Percentiles rank a stretch among this genome's conserved stretches.
phyloP scores from a whole-genome alignment of 305 asterid species.

The Solanum hybrid region DNA sequence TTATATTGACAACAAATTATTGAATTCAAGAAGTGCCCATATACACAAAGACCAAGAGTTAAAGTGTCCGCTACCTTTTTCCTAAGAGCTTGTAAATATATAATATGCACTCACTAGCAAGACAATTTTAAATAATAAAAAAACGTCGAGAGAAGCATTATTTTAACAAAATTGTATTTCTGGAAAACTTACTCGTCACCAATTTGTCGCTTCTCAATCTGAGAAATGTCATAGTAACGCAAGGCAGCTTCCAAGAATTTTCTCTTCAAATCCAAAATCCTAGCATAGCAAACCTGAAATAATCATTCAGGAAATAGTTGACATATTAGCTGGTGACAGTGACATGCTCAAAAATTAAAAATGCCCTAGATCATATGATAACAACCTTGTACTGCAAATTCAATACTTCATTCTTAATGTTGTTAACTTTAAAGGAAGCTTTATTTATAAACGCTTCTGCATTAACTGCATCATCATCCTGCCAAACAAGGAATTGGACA shows the following conservation, averaged over 20 bases:
- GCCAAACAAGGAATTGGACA: slow-evolving; percentile 16
- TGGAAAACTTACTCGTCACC: slow-evolving; percentile 84
- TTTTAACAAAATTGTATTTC: not conserved
- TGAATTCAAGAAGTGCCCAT: not conserved
- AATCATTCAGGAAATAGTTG: not conserved
- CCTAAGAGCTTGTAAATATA: not conserved
- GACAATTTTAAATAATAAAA: not conserved
- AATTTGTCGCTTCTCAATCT: slow-evolving; percentile 90
- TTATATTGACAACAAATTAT: not conserved
- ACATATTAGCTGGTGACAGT: not conserved
- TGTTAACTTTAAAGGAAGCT: slow-evolving; percentile 94
- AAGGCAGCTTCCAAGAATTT: slow-evolving; percentile 97
- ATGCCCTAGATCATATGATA: slow-evolving; percentile 6
- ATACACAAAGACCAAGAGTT: not conserved
- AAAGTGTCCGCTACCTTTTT: not conserved
- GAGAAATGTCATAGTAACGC: slow-evolving; percentile 92
- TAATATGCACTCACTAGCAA: not conserved
- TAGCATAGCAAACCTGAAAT: slow-evolving; percentile 88
- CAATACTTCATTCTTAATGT: slow-evolving; percentile 81
- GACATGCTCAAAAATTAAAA: not conserved
- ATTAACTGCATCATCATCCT: slow-evolving; percentile 98
- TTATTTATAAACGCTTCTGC: slow-evolving; percentile 96
- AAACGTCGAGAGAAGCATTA: not conserved
- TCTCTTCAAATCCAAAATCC: slow-evolving; percentile 90
- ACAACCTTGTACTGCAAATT: slow-evolving; percentile 90